A percentile compares a stretch with the other conserved stretches of the same genome.
phyloP scores from a whole-genome alignment of 768 basidiomycete species.

The Floccularia luteovirens region DNA sequence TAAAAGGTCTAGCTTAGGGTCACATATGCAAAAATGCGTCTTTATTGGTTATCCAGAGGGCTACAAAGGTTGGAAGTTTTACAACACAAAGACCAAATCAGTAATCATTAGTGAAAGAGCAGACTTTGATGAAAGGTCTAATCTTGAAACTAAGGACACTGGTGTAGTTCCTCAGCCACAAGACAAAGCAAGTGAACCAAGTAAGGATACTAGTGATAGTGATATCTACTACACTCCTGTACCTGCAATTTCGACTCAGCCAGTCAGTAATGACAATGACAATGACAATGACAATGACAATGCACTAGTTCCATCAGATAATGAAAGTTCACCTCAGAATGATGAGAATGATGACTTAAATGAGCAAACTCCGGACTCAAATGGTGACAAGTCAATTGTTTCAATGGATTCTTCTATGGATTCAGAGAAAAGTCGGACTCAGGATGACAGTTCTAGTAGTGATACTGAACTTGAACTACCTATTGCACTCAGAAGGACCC shows the following conservation, averaged over 20 bases:
- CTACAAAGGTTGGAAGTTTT: conserved; percentile 26
- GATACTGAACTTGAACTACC: no score
- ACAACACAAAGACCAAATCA: conserved; percentile 18
- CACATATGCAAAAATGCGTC: conserved; percentile 22
- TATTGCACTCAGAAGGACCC: neutral
- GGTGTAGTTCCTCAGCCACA: neutral
- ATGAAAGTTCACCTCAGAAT: neutral
- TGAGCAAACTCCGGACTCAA: no score
- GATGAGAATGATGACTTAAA: neutral
- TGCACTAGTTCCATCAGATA: neutral
- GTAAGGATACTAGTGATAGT: conserved; percentile 5
- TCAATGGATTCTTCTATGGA: no score
- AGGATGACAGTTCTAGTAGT: neutral
- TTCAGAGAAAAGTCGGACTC: no score
- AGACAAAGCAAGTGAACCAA: neutral
- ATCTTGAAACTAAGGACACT: conserved; percentile 11
- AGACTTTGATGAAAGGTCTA: conserved; percentile 22
- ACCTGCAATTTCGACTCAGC: neutral
- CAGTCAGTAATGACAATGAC: neutral
- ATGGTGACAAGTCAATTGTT: no score
- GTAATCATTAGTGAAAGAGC: conserved; percentile 17
- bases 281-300: neutral
- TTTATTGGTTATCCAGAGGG: conserved; percentile 27
- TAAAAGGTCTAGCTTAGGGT: conserved; percentile 12
- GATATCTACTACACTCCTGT: no score